Percentiles rank a stretch among this genome's conserved stretches.
Evolutionary conservation across 257 asterid genomes (phyloP).

Genomic region (Anisodus acutangulus): DNA sequence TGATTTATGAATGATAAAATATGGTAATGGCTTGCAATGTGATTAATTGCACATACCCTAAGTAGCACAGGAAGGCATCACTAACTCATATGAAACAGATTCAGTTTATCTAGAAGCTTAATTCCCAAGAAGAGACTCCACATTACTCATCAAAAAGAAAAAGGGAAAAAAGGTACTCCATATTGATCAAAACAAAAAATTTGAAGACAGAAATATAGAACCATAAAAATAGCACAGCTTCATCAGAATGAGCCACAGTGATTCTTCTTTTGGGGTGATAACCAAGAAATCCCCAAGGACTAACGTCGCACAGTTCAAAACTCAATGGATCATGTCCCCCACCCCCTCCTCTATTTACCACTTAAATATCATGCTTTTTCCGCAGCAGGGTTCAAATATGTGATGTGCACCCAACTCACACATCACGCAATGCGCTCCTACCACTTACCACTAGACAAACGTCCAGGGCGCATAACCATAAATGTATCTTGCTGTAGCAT

Average conservation of each 20-base stretch:
- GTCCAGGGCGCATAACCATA: not conserved
- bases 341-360: too few relatives aligned
- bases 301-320: too few relatives aligned
- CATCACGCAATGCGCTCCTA: not conserved
- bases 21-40: not conserved
- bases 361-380: too few relatives aligned
- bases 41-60: not conserved
- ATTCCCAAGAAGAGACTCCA: not conserved
- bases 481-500: not conserved
- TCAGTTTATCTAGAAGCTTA: not conserved
- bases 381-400: not conserved
- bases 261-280: too few relatives aligned
- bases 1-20: too few relatives aligned
- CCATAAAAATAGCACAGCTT: not conserved
- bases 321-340: too few relatives aligned
- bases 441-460: not conserved
- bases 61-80: not conserved
- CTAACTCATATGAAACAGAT: not conserved
- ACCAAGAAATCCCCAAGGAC: too few relatives aligned
- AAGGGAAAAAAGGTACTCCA: not conserved
- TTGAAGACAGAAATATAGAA: not conserved
- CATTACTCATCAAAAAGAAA: not conserved
- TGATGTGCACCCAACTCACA: constrained; percentile 6
- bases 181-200: not conserved
- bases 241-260: not conserved